These are phyloP conservation scores for Aspergillus coremiiformis DNA, from an alignment of 495 filamentous ascomycete species.

Conservation along the genomic window DNA sequence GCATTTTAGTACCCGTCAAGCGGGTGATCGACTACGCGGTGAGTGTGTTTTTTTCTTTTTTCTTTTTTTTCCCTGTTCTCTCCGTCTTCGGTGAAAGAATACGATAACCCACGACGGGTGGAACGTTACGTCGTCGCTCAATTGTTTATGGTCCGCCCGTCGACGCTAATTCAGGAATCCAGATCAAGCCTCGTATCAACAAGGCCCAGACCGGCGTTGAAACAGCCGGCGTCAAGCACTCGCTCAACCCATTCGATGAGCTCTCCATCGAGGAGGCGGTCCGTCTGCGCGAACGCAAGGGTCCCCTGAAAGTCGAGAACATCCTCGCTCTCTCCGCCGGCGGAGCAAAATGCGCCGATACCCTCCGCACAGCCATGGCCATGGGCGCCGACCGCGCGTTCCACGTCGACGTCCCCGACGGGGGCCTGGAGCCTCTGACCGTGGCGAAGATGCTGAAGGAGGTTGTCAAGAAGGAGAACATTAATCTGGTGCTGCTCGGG, in stretches of 20 bases:
- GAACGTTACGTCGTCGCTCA: too few species aligned
- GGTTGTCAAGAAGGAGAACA: constrained; percentile 71
- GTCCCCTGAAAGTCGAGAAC: constrained; percentile 58
- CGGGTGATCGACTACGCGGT: constrained; percentile 99
- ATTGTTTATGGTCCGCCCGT: too few species aligned
- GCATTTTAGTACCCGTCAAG: constrained; percentile 94
- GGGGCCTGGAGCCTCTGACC: constrained; percentile 74
- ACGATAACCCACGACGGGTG: not conserved
- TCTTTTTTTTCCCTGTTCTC: constrained; percentile 7
- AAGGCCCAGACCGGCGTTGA: constrained; percentile 89
- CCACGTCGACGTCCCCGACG: constrained; percentile 65
- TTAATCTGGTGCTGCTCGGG: constrained; percentile 86
- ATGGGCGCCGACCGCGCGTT: constrained; percentile 94
- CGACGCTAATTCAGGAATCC: too few species aligned
- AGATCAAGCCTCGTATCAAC: constrained; percentile 99
- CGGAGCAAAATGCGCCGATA: constrained; percentile 76
- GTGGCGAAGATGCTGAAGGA: constrained; percentile 81
- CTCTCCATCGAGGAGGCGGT: constrained; percentile 94
- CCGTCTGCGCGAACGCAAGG: constrained; percentile 77
- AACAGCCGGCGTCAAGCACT: constrained; percentile 87
- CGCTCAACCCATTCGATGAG: constrained; percentile 98
- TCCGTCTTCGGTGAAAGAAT: constrained; percentile 19
- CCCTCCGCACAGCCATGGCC: constrained; percentile 92
- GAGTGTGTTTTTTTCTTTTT: constrained; percentile 26
- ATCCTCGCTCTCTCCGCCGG: constrained; percentile 87